Percentiles rank a stretch among this genome's conserved stretches.
Evolutionary conservation across 768 basidiomycete genomes (phyloP).

Genomic region (Coprinopsis cinerea): DNA sequence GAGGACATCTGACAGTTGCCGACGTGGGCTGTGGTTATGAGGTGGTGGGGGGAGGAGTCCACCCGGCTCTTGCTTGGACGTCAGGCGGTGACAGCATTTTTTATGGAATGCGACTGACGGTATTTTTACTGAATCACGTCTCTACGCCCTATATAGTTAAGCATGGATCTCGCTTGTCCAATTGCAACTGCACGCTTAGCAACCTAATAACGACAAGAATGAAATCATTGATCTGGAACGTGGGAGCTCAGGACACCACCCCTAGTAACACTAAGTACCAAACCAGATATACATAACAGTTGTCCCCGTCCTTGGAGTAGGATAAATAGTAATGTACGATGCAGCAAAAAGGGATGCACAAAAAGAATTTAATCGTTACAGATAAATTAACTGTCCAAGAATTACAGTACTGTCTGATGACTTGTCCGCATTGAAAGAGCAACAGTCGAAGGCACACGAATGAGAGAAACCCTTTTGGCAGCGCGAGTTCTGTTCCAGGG

Average conservation of each 20-base stretch:
- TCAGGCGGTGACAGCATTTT: background rate
- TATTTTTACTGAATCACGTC: background rate
- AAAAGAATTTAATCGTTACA: slow-evolving; percentile 2
- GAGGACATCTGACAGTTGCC: no score
- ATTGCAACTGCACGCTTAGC: background rate
- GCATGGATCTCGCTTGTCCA: no score
- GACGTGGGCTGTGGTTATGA: background rate
- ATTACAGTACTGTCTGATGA: background rate
- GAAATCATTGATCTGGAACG: slow-evolving; percentile 2
- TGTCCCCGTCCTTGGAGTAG: no score
- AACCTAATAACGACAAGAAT: background rate
- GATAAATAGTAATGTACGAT: background rate
- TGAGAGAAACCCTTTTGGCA: slow-evolving; percentile 80
- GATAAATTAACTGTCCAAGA: slow-evolving; percentile 4
- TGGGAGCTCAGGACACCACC: background rate
- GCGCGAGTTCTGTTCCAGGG: slow-evolving; percentile 84
- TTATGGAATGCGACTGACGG: background rate
- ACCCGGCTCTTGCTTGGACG: background rate
- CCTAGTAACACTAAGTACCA: background rate
- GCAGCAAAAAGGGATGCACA: background rate
- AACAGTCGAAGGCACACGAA: slow-evolving; percentile 54
- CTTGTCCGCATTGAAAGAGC: slow-evolving; percentile 4
- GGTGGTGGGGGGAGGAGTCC: background rate
- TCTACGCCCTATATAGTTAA: background rate
- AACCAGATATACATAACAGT: no score